A percentile compares a stretch with the other conserved stretches of the same genome.
Conservation (phyloP, 208 protist species). For the Trichomonas vaginalis region DNA sequence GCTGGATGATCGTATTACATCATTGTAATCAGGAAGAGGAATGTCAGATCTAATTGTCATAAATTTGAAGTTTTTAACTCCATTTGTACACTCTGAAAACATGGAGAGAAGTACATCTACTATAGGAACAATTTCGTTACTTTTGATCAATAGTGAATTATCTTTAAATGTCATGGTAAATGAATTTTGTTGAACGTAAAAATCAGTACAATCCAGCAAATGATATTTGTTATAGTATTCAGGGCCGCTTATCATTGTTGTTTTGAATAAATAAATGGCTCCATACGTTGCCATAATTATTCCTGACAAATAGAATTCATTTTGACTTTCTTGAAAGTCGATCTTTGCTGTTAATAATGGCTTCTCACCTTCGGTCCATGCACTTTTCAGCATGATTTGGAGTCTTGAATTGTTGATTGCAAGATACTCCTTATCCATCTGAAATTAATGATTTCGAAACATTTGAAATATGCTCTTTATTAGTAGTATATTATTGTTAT, state of each 20-base stretch:
- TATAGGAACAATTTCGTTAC: not conserved
- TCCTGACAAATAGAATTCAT: not conserved
- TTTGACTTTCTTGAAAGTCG: not conserved
- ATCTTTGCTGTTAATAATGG: not conserved
- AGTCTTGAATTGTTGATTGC: not conserved
- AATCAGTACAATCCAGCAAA: not conserved
- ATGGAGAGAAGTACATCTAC: not conserved
- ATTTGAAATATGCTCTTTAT: too few species aligned
- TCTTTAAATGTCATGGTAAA: not conserved
- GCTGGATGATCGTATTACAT: not conserved
- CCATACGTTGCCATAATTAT: not conserved
- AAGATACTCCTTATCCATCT: too few species aligned
- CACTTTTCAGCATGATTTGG: not conserved
- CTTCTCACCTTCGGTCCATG: not conserved
- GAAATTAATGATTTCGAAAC: too few species aligned
- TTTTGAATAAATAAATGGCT: not conserved
- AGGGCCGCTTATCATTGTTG: not conserved
- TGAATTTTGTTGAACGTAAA: not conserved
- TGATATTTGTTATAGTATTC: not conserved
- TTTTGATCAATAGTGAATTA: not conserved
- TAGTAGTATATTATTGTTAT: too few species aligned
- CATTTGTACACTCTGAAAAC: not conserved
- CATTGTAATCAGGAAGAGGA: not conserved
- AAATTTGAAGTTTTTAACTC: not conserved
- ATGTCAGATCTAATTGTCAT: not conserved